phyloP scores from a whole-genome alignment of 495 filamentous ascomycete species.

The Penicillium simplicissimum region DNA sequence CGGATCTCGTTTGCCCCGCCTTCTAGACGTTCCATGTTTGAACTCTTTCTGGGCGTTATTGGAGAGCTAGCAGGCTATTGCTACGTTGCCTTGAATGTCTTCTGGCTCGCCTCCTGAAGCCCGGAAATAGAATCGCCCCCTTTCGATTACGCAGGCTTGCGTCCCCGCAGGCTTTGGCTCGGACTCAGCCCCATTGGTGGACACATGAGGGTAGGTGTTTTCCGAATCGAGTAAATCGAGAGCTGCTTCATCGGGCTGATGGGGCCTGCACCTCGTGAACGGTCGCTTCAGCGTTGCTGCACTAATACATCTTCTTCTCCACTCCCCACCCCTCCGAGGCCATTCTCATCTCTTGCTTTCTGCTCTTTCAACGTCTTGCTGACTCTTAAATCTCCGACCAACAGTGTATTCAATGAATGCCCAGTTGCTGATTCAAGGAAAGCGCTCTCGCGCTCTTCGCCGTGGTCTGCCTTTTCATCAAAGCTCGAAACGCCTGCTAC shows the following conservation, averaged over 20 bases:
- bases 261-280: background rate
- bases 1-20: constrained; percentile 7
- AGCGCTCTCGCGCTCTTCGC: constrained; percentile 36
- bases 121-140: background rate
- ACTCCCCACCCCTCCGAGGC: background rate
- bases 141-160: constrained; percentile 3
- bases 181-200: constrained; percentile 10
- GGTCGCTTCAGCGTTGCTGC: constrained; percentile 1
- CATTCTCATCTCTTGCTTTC: constrained; percentile 1
- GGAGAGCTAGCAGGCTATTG: too few species aligned
- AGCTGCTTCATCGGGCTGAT: constrained; percentile 5
- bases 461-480: constrained; percentile 17
- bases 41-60: background rate
- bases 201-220: constrained; percentile 17
- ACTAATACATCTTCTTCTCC: background rate
- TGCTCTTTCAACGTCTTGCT: constrained; percentile 36
- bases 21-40: constrained; percentile 10
- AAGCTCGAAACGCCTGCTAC: constrained; percentile 27
- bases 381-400: constrained; percentile 45
- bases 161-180: background rate
- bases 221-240: constrained; percentile 24
- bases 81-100: background rate
- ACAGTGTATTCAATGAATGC: constrained; percentile 44
- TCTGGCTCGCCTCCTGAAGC: background rate
- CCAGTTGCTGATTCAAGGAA: constrained; percentile 35